A percentile compares a stretch with the other conserved stretches of the same genome.
phyloP scores from a whole-genome alignment of 805 yeast species.

The Suhomyces prunicola region DNA sequence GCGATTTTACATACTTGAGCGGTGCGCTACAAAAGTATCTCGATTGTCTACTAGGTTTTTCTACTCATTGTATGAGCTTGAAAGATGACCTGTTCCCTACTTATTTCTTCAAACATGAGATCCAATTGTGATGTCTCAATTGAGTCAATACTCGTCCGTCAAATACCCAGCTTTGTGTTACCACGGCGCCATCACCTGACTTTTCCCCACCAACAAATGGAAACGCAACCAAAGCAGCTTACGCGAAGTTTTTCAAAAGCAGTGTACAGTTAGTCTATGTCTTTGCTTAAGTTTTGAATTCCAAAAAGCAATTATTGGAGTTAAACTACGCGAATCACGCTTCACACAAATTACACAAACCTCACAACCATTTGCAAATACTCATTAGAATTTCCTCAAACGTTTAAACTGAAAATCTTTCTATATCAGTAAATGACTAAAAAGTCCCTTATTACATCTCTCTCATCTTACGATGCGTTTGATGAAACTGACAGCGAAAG shows the following conservation, averaged over 20 bases:
- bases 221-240: not conserved
- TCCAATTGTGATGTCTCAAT: not conserved
- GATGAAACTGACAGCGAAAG: not conserved
- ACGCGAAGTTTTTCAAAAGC: not conserved
- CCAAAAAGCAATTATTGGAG: not conserved
- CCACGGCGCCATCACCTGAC: not conserved
- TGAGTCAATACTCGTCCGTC: not conserved
- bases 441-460: not conserved
- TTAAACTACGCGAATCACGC: not conserved
- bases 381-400: not conserved
- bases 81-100: not conserved
- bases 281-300: not conserved
- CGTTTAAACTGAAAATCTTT: not conserved
- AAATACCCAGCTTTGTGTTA: not conserved
- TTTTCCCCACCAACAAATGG: not conserved
- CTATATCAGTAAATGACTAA: not conserved
- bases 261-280: not conserved
- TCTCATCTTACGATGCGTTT: slow-evolving; percentile 1
- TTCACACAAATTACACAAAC: not conserved
- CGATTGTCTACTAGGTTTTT: not conserved
- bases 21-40: not conserved
- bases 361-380: not conserved
- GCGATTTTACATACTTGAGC: not conserved
- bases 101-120: not conserved
- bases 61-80: not conserved